Conservation (phyloP, 805 yeast species). For the Wickerhamiella siamensis region DNA sequence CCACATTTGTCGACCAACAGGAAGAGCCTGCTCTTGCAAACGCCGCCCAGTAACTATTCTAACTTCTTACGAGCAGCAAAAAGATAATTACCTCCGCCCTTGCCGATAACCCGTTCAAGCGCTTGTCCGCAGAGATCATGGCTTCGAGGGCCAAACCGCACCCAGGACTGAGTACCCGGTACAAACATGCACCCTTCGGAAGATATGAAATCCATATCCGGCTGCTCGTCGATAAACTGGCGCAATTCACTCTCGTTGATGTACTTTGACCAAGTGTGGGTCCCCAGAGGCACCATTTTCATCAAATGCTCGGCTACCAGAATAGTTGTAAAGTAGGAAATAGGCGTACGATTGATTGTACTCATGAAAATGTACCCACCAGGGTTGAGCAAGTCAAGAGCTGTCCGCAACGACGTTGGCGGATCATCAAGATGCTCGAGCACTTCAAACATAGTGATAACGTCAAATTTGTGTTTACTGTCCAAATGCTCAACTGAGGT, state of each 20-base stretch:
- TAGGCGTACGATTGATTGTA: slow-evolving; percentile 77
- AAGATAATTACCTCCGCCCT: slow-evolving; percentile 66
- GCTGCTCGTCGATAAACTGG: slow-evolving; percentile 42
- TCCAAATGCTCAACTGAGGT: slow-evolving; percentile 47
- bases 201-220: slow-evolving; percentile 43
- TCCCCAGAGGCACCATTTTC: slow-evolving; percentile 76
- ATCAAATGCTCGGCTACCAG: slow-evolving; percentile 74
- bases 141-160: slow-evolving; percentile 32
- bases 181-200: slow-evolving; percentile 70
- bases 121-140: slow-evolving; percentile 3
- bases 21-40: slow-evolving; percentile 1
- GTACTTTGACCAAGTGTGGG: slow-evolving; percentile 78
- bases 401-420: slow-evolving; percentile 50
- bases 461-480: slow-evolving; percentile 39
- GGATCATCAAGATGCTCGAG: slow-evolving; percentile 90
- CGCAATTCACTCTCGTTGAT: slow-evolving; percentile 61
- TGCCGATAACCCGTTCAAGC: slow-evolving; percentile 18
- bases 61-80: slow-evolving; percentile 52
- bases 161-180: slow-evolving; percentile 72
- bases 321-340: slow-evolving; percentile 87
- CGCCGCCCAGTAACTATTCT: background rate
- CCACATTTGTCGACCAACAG: slow-evolving; percentile 76
- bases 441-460: slow-evolving; percentile 86
- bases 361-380: slow-evolving; percentile 81
- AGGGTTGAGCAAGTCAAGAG: slow-evolving; percentile 51